A percentile compares a stretch with the other conserved stretches of the same genome.
Evolutionary conservation across 2,329 filamentous ascomycete genomes (phyloP).

Genomic region (Zarea fungicola): DNA sequence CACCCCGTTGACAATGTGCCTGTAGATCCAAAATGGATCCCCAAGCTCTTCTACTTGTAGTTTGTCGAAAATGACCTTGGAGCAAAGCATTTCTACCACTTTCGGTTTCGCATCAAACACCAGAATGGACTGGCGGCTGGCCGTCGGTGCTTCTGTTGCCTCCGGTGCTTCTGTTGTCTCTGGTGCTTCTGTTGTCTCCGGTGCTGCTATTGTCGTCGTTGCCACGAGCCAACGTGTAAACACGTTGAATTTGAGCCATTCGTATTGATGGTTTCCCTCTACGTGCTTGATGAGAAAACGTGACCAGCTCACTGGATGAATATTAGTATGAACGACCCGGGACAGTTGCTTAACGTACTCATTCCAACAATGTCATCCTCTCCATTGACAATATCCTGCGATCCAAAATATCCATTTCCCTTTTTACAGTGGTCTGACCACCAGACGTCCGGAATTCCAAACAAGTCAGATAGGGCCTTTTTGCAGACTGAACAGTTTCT

Average conservation of each 20-base stretch:
- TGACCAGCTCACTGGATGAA: slow-evolving; percentile 26
- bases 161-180: too few relatives aligned
- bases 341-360: too few relatives aligned
- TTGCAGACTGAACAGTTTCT: too few relatives aligned
- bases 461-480: too few relatives aligned
- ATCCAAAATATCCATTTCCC: slow-evolving; percentile 16
- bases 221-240: slow-evolving; percentile 19
- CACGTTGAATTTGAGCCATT: slow-evolving; percentile 32
- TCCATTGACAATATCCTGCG: slow-evolving; percentile 14
- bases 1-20: slow-evolving; percentile 25
- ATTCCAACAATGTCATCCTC: slow-evolving; percentile 12
- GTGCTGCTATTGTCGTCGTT: too few relatives aligned
- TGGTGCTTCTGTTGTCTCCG: too few relatives aligned
- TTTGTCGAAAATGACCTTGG: neutral
- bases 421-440: slow-evolving; percentile 9
- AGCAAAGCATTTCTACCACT: slow-evolving; percentile 12
- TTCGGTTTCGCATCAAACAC: slow-evolving; percentile 24
- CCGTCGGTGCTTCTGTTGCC: too few relatives aligned
- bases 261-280: slow-evolving; percentile 18
- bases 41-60: slow-evolving; percentile 10
- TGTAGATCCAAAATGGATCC: slow-evolving; percentile 34
- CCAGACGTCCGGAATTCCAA: too few relatives aligned
- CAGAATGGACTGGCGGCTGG: slow-evolving; percentile 27
- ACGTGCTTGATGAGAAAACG: slow-evolving; percentile 28
- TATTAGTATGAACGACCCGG: slow-evolving; percentile 1